Evolutionary conservation across 2,329 filamentous ascomycete genomes (phyloP), one percentile per base, ranked within the genome.

Genomic region (Pseudopyrenochaeta lycopersici): DNA sequence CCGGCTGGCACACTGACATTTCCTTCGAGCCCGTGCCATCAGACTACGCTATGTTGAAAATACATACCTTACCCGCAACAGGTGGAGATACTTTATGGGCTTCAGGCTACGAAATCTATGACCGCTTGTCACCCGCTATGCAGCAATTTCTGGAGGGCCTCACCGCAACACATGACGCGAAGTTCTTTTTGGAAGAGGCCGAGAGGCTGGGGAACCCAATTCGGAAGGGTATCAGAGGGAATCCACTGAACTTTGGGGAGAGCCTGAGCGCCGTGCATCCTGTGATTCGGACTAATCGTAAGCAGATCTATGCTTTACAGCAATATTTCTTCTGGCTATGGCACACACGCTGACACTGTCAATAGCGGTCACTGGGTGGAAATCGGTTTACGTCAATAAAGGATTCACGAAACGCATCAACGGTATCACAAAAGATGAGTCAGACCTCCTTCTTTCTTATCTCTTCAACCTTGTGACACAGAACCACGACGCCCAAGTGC

Each of bases 361-460:
- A n/a, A 30, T 32, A 71, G 67, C 86, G 0, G 85, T 88, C 0
- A 88, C 85, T 0, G 85, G 85, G 0, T 88, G 85, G 85, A 87
- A 86, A 75, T 31, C 70, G 57, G 36, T 78, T 64, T 67, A 71
- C 68, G n/a, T 71, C 1, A 71, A 71, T 52, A 71, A 68, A 48
- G 67, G 67, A 40, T 71, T 71, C 38, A 71, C 67, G 4, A 70
- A 69, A 44, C 66, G 63, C 18, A 77, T 84, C 67, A 82, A 83
- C 49, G 81, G 76, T 49, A 52, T 84, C 29, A 76, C 71, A 3
- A 70, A 73, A 29, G 73, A 77, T 29, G 81, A 84, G 63, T 78
- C 74, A 20, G 73, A 79, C 4, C 63, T 79, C 20, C 51, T 81
- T 4, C 63, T 83, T 17, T 60, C 79, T 17, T 76, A 79, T 47